Percentiles rank a stretch among this genome's conserved stretches.
These are phyloP conservation scores for Gymnopus androsaceus DNA, from an alignment of 1,284 basidiomycete species.

Conservation along the genomic window DNA sequence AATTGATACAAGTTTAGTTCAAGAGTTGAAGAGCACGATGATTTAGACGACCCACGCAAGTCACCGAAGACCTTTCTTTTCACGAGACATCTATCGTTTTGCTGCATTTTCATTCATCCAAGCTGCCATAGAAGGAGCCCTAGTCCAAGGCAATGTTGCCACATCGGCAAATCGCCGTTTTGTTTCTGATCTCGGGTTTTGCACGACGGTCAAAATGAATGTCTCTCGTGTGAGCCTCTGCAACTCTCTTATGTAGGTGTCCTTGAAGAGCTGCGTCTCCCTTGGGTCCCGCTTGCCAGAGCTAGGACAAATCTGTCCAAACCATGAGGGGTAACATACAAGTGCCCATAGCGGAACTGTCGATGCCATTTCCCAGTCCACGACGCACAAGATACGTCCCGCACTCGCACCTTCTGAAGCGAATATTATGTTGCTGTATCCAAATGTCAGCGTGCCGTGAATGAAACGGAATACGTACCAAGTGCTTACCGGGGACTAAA, in stretches of 20 bases:
- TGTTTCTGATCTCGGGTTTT: constrained; percentile 23
- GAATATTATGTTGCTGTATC: constrained; percentile 26
- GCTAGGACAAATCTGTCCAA: constrained; percentile 13
- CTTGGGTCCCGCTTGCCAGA: constrained; percentile 10
- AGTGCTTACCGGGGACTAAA: constrained; percentile 22
- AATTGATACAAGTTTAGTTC: too few relatives aligned
- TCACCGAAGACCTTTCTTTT: too few relatives aligned
- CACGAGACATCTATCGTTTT: not conserved
- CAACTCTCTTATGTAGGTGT: constrained; percentile 25
- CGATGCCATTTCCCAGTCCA: constrained; percentile 26
- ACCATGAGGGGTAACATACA: constrained; percentile 26
- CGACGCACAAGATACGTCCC: constrained; percentile 22
- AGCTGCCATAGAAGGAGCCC: constrained; percentile 20
- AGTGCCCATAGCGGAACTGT: constrained; percentile 26
- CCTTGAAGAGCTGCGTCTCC: constrained; percentile 25
- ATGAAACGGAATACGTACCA: not conserved
- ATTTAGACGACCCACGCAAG: too few relatives aligned
- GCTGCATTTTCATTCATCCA: constrained; percentile 24
- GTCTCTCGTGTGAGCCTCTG: constrained; percentile 22
- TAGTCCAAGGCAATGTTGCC: constrained; percentile 23
- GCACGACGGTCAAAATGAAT: constrained; percentile 24
- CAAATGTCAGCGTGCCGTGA: not conserved
- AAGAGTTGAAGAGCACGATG: too few relatives aligned
- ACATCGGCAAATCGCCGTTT: constrained; percentile 23
- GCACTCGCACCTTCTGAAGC: constrained; percentile 21